Base-by-base conservation (phyloP, 768 basidiomycete genomes). In the Lactarius indigo region DNA sequence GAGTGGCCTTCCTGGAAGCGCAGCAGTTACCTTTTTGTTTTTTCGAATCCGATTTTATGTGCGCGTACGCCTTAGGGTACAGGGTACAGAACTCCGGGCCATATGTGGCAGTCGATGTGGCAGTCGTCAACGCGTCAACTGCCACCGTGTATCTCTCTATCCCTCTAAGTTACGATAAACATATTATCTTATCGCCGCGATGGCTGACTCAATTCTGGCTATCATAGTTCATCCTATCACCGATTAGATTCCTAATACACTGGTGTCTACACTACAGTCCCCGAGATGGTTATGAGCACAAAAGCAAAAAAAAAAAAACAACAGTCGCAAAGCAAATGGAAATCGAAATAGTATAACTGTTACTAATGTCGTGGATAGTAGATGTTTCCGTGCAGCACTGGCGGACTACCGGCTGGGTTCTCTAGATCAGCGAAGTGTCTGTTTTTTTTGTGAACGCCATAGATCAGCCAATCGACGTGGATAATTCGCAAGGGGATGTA, bases 381-480 rank as follows among this genome's bases (percentile, higher is more conserved):
- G 8, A 68, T 66, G 18, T 30, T 7, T 52, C 55, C 37, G 10
- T 33, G 33, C 30, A 68, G 39, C 20, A 68, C 67, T 9, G 67
- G 67, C 41, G 66, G 66, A 60, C 59, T 68, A 17, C 31, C 60
- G 15, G 1, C n/a, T n/a, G 54, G 1, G 28, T 12, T 68, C 35
- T 68, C 59, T 15, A 68, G 30, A 57, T 68, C 59, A 18, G 67
- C 67, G 8, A 68, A 68, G 41, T 41, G 44, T 57, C 64, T 66
- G 37, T 31, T 5, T 5, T n/a, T n/a, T n/a, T n/a, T n/a, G n/a
- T n/a, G 37, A 23, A 44, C 20, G 26, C 31, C 7, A 7, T 28
- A 30, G 7, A 20, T 59, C 20, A 54, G 41, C 35, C 42, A 41
- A 41, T 41, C 15, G 56, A 71, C 12, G 39, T 41, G 58, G 71